phyloP scores from a whole-genome alignment of 2,329 filamentous ascomycete species.

The Thelonectria discophora region DNA sequence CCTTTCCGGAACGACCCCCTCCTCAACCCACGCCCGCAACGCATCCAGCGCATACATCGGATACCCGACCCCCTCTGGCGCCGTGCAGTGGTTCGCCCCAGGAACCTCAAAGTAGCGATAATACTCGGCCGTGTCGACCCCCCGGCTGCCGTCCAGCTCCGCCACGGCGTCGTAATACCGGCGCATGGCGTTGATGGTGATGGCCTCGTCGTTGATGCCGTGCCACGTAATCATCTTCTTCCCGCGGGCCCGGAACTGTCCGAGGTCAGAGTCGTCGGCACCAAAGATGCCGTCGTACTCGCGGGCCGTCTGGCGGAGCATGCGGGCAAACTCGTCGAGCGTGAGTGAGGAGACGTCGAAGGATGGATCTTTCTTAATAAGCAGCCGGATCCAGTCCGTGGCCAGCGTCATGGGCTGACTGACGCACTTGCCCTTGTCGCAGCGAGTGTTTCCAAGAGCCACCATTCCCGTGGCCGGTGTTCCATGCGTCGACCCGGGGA shows the following conservation, averaged over 20 bases:
- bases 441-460: conserved; percentile 1
- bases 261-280: conserved; percentile 19
- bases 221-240: conserved; percentile 30
- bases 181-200: neutral
- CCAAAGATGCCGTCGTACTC: conserved; percentile 15
- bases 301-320: neutral
- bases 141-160: neutral
- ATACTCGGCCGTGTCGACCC: conserved; percentile 1
- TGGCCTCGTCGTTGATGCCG: conserved; percentile 15
- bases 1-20: neutral
- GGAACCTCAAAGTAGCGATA: conserved; percentile 19
- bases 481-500: neutral
- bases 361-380: conserved; percentile 11
- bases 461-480: neutral
- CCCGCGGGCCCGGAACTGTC: conserved; percentile 23
- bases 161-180: neutral
- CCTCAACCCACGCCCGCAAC: conserved; percentile 12
- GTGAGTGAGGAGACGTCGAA: conserved; percentile 2
- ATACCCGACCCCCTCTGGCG: neutral
- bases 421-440: neutral
- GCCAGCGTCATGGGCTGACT: neutral
- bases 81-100: conserved; percentile 7
- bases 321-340: neutral
- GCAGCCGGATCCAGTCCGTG: conserved; percentile 1
- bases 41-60: conserved; percentile 1